phyloP scores from a whole-genome alignment of 179 eudicot species.

The Nepenthes alata region DNA sequence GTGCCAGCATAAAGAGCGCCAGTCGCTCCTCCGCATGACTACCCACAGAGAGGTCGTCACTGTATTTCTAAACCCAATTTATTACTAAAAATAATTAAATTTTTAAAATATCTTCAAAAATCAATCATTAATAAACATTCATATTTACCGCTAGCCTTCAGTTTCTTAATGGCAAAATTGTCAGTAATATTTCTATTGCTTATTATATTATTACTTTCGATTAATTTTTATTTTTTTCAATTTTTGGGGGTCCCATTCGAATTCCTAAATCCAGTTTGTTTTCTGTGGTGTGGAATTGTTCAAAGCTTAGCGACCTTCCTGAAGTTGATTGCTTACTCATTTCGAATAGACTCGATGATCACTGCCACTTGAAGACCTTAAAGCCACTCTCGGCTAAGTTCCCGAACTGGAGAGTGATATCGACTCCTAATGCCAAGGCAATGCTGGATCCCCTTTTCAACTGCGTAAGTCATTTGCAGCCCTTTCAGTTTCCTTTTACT shows the following conservation, averaged over 20 bases:
- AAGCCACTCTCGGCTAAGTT: slow-evolving; percentile 60
- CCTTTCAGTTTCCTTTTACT: background rate
- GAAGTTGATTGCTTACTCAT: slow-evolving; percentile 74
- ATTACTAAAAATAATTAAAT: too few relatives aligned
- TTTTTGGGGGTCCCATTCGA: background rate
- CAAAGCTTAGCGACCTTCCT: slow-evolving; percentile 82
- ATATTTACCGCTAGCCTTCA: background rate
- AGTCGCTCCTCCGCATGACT: too few relatives aligned
- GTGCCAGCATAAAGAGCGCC: too few relatives aligned
- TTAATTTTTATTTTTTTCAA: background rate
- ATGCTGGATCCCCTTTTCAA: slow-evolving; percentile 65
- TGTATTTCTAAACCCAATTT: too few relatives aligned
- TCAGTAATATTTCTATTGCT: background rate
- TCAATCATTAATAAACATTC: too few relatives aligned
- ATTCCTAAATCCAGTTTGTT: background rate
- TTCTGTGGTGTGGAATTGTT: slow-evolving; percentile 6
- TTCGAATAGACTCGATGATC: slow-evolving; percentile 92
- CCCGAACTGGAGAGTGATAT: slow-evolving; percentile 62
- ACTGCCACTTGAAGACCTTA: slow-evolving; percentile 85
- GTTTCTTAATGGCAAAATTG: background rate
- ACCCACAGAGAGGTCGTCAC: too few relatives aligned
- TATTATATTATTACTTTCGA: background rate
- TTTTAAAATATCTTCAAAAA: too few relatives aligned
- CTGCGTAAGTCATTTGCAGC: slow-evolving; percentile 33
- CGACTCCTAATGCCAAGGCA: slow-evolving; percentile 78